phyloP scores from a whole-genome alignment of 306 rosid species.

The Argentina anserina region DNA sequence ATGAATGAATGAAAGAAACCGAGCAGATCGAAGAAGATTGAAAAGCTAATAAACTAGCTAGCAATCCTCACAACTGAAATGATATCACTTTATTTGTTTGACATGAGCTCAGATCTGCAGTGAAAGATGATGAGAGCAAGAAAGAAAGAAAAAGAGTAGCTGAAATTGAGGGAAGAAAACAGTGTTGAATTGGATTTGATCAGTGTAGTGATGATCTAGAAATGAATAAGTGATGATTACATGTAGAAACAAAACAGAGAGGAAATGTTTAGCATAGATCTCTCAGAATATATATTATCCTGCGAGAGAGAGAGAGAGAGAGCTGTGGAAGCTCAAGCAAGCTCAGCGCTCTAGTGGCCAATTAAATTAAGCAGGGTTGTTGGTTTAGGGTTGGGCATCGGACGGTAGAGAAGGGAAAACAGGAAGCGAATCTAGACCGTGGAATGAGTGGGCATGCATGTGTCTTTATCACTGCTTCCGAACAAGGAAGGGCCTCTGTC shows the following conservation, averaged over 20 bases:
- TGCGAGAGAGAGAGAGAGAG: slow-evolving; percentile 10
- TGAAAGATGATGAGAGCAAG: not conserved
- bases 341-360: not conserved
- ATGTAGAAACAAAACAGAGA: not conserved
- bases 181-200: not conserved
- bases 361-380: slow-evolving; percentile 20
- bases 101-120: slow-evolving; percentile 35
- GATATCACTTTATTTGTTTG: not conserved
- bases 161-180: slow-evolving; percentile 7
- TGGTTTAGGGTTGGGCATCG: slow-evolving; percentile 16
- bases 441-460: slow-evolving; percentile 66
- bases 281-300: slow-evolving; percentile 36
- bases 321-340: not conserved
- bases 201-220: slow-evolving; percentile 17
- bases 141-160: not conserved
- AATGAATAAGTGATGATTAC: slow-evolving; percentile 43
- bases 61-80: not conserved
- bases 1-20: not conserved
- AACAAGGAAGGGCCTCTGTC: slow-evolving; percentile 33
- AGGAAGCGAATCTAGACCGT: slow-evolving; percentile 51
- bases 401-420: slow-evolving; percentile 27
- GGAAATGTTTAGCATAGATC: slow-evolving; percentile 29
- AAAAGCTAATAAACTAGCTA: not conserved
- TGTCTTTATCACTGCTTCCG: slow-evolving; percentile 74
- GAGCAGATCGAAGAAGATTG: not conserved